Evolutionary conservation across 2,329 filamentous ascomycete genomes (phyloP), one percentile per base, ranked within the genome.

Genomic region (Aspergillus hortae): DNA sequence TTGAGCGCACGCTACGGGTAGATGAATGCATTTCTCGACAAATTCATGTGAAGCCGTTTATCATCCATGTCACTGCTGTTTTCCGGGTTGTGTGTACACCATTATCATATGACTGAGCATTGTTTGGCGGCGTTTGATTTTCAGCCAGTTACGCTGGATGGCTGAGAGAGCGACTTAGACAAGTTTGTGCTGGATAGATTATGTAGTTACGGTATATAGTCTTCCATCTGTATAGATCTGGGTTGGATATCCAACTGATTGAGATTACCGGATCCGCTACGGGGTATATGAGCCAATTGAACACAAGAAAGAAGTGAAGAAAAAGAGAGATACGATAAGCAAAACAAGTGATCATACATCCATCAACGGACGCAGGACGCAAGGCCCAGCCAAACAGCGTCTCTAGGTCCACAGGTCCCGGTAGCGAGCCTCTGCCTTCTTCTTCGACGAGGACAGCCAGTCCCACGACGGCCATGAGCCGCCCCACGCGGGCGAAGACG

Each of bases 1-100:
- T 58, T 79, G 57, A 79, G 76, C 56, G 72, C 76, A 41, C 67
- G 75, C 51, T 75, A 73, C 60, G 66, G 70, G 52, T 68, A 60
- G 27, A 30, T 30, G 27, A 30, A 30, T 30, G 7, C 27, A 30
- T 10, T 30, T 30, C 27, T 30, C 9, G 7, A 23, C 23, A 7
- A 30, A 30, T 27, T 27, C 25, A 30, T 5, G 3, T 11, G 10
- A 30, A 30, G 7, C 27, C 7, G 6, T 30, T 30, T 30, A 30
- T 30, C 11, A 30, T 30, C 27, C 10, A 30, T 30, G 7, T 7
- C 27, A 30, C 27, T 30, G 27, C 27, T 38, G 15, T 38, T 38
- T 6, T 17, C 4, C 14, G 35, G 35, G 10, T 15, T 38, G 14
- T 38, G 35, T 38, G 35, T 38, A 11, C 10, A 38, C 35, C 35